phyloP scores from a whole-genome alignment of 2,329 filamentous ascomycete genomes.

The Ophiognomonia clavigignenti-juglandacearum region DNA sequence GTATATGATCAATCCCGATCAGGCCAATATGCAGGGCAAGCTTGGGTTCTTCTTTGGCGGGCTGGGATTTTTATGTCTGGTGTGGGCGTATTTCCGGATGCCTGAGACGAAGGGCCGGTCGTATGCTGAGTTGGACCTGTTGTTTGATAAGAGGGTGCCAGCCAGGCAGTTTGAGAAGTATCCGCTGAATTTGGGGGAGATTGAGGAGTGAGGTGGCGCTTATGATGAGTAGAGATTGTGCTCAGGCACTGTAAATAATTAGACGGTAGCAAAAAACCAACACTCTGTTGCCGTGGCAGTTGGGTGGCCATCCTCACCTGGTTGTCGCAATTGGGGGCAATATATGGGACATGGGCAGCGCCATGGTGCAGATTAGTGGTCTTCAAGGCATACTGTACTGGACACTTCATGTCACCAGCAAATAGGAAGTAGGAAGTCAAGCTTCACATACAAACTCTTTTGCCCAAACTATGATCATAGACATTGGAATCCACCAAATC shows the following conservation, averaged over 20 bases:
- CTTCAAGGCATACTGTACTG: no score
- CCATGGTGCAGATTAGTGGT: no score
- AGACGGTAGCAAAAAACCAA: background rate
- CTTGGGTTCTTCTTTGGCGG: conserved; percentile 36
- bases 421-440: no score
- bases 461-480: no score
- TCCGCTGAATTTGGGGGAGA: conserved; percentile 27
- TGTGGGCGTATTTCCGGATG: conserved; percentile 30
- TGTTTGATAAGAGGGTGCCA: conserved; percentile 60
- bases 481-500: no score
- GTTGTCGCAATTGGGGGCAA: no score
- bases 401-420: no score
- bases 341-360: no score
- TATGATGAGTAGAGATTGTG: no score
- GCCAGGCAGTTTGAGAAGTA: conserved; percentile 63
- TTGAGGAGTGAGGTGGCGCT: background rate
- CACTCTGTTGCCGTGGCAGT: no score
- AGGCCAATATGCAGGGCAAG: conserved; percentile 39
- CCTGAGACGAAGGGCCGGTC: conserved; percentile 25
- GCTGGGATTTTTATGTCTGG: conserved; percentile 28
- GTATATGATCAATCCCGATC: conserved; percentile 38
- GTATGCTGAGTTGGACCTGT: conserved; percentile 25
- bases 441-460: no score
- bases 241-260: background rate
- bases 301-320: no score